A percentile compares a stretch with the other conserved stretches of the same genome.
Conservation (phyloP, 352 stramenopile genomes). For the Phytopythium vexans region DNA sequence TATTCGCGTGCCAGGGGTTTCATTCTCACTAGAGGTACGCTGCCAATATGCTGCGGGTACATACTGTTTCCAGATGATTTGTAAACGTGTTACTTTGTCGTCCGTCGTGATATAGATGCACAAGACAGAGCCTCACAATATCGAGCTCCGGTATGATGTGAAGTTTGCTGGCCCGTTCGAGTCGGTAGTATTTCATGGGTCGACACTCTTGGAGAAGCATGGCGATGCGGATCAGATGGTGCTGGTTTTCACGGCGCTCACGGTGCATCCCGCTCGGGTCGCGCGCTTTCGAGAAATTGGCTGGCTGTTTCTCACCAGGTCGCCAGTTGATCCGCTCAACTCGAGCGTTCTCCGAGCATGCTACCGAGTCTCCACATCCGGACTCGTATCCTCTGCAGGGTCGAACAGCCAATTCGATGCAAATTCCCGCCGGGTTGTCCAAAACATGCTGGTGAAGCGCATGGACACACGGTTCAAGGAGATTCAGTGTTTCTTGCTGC, state of each 20-base stretch:
- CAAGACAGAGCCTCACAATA: too few species aligned
- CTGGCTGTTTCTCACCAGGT: slow-evolving; percentile 4
- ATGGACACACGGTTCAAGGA: slow-evolving; percentile 4
- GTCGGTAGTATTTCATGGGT: neutral
- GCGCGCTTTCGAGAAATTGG: neutral
- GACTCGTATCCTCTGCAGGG: neutral
- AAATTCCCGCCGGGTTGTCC: neutral
- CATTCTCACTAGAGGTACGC: too few species aligned
- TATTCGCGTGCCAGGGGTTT: too few species aligned
- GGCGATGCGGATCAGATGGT: neutral
- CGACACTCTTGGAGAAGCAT: neutral
- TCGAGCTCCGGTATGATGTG: slow-evolving; percentile 1
- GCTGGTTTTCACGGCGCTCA: neutral
- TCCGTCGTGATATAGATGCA: too few species aligned
- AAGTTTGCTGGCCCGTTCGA: neutral
- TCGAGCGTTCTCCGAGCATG: slow-evolving; percentile 1
- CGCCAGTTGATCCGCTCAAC: slow-evolving; percentile 4
- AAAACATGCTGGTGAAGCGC: neutral
- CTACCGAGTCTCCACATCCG: neutral
- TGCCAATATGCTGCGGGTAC: too few species aligned
- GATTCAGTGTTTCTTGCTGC: neutral
- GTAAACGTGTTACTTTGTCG: too few species aligned
- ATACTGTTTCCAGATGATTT: too few species aligned
- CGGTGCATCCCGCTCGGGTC: neutral
- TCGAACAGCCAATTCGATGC: neutral